These are phyloP conservation scores for Cercospora sp. DNA, from an alignment of 2,329 filamentous ascomycete genomes.

Conservation along the genomic window DNA sequence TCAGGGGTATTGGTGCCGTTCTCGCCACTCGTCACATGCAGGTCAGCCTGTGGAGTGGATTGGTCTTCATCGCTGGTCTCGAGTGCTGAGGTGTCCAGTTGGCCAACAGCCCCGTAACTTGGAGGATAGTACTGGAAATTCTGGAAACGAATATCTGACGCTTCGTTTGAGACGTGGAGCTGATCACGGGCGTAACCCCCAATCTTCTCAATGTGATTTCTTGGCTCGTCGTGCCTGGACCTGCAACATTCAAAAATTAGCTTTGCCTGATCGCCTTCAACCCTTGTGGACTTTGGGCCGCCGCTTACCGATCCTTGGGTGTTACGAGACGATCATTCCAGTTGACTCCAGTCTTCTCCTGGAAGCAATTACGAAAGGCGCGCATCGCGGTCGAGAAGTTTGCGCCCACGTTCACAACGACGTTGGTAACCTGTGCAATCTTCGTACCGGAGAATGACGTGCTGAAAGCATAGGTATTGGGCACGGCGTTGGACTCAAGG, in stretches of 20 bases:
- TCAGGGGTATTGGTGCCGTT: not conserved
- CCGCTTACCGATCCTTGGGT: constrained; percentile 23
- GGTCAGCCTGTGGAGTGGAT: not conserved
- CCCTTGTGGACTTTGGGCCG: not conserved
- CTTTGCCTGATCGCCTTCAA: not conserved
- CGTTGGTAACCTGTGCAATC: constrained; percentile 24
- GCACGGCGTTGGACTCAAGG: constrained; percentile 63
- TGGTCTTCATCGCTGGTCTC: not conserved
- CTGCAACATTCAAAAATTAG: not conserved
- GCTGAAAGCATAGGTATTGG: constrained; percentile 62
- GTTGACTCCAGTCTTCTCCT: constrained; percentile 41
- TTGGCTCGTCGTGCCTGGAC: not conserved
- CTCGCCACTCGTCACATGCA: not conserved
- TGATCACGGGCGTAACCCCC: constrained; percentile 6
- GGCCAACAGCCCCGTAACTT: constrained; percentile 16
- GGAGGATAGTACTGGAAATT: constrained; percentile 24
- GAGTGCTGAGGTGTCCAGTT: not conserved
- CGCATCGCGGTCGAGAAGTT: constrained; percentile 40
- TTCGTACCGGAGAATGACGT: constrained; percentile 36
- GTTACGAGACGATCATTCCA: constrained; percentile 46
- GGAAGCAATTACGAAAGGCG: constrained; percentile 45
- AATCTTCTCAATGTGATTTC: not conserved
- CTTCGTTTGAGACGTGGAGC: not conserved
- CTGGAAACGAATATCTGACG: constrained; percentile 4
- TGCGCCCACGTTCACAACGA: constrained; percentile 39